Conservation (phyloP, 2,329 filamentous ascomycete genomes). For the Aspergillus ruber region DNA sequence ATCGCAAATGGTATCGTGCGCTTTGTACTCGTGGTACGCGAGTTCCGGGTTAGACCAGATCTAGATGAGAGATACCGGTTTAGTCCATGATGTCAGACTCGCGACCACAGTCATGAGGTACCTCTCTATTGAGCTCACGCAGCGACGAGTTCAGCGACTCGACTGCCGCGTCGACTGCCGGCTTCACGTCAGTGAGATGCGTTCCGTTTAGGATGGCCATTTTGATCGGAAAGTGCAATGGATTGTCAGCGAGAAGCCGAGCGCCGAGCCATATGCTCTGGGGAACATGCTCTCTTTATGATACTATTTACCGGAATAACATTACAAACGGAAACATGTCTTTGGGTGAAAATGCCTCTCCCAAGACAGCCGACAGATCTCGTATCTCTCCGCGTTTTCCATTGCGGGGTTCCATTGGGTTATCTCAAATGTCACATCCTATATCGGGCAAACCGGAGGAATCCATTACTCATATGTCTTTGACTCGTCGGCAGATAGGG, state of each 20-base stretch:
- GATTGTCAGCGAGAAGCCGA: no score
- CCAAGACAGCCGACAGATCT: no score
- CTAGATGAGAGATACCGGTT: conserved; percentile 12
- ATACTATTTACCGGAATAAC: no score
- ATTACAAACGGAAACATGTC: no score
- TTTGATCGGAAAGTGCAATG: background rate
- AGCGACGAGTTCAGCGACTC: conserved; percentile 13
- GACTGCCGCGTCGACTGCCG: conserved; percentile 14
- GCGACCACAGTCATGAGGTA: conserved; percentile 3
- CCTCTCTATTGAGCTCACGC: conserved; percentile 21
- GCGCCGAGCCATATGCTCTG: no score
- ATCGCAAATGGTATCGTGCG: conserved; percentile 45
- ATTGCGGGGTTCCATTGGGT: no score
- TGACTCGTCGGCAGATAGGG: background rate
- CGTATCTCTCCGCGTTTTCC: no score
- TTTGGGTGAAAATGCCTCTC: no score
- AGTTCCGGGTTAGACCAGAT: conserved; percentile 48
- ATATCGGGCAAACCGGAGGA: no score
- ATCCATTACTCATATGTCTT: no score
- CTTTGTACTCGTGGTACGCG: conserved; percentile 46
- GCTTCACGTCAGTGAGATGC: conserved; percentile 15
- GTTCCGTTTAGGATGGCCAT: conserved; percentile 13
- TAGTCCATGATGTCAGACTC: background rate
- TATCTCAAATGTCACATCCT: no score
- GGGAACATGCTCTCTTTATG: no score